These are phyloP conservation scores for Scytalidium sp. DNA, from an alignment of 2,329 filamentous ascomycete genomes.

Conservation along the genomic window DNA sequence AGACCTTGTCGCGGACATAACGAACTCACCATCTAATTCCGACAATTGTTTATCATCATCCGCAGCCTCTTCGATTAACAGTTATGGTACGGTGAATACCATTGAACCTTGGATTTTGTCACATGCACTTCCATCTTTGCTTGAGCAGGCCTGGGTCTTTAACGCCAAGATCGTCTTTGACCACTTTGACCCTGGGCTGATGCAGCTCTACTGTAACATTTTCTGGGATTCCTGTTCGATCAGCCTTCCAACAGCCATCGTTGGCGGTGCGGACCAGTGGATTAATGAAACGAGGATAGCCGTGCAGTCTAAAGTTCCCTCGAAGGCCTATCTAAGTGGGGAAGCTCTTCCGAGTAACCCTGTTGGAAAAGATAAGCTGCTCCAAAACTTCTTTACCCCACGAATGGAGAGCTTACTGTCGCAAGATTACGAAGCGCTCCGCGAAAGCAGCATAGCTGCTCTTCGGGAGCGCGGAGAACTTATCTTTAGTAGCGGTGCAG, in stretches of 20 bases:
- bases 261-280: conserved; percentile 2
- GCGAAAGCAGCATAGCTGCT: no score
- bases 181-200: conserved; percentile 8
- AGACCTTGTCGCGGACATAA: not conserved
- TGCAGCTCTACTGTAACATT: conserved; percentile 14
- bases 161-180: conserved; percentile 15
- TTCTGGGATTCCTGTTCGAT: conserved; percentile 14
- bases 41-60: not conserved
- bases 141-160: conserved; percentile 16
- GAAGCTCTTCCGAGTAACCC: no score
- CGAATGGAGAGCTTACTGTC: no score
- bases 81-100: not conserved
- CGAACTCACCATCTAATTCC: not conserved
- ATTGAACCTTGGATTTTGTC: no score
- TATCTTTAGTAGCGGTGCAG: no score
- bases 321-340: no score
- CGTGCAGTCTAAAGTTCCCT: no score
- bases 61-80: no score
- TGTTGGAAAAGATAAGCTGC: no score
- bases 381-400: no score
- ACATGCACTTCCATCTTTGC: not conserved
- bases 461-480: no score
- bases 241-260: conserved; percentile 3
- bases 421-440: no score
- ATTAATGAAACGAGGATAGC: not conserved